These are phyloP conservation scores for Aureobasidium vineae DNA, from an alignment of 2,329 filamentous ascomycete genomes.

Conservation along the genomic window DNA sequence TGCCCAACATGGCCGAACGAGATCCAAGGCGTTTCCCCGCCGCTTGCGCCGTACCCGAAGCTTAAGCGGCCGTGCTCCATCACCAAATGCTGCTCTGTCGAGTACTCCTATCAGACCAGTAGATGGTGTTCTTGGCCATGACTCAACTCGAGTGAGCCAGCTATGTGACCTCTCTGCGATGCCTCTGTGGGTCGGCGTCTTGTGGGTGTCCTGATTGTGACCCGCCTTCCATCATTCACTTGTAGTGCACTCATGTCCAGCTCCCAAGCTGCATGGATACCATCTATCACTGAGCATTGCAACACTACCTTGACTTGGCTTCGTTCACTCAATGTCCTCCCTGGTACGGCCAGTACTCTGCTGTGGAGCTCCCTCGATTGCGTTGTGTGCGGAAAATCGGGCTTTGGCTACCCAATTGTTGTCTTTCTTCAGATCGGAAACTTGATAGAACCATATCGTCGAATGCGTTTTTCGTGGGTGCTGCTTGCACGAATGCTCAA, in stretches of 20 bases:
- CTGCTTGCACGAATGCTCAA: not conserved
- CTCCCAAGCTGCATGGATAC: not conserved
- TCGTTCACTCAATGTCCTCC: not conserved
- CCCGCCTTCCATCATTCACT: conserved; percentile 6
- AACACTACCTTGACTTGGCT: not conserved
- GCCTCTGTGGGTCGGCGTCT: not conserved
- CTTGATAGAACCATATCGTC: not conserved
- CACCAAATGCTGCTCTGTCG: not conserved
- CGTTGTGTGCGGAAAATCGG: not conserved
- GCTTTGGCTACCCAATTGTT: not conserved
- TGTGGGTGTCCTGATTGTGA: not conserved
- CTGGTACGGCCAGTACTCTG: not conserved
- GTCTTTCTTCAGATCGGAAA: not conserved
- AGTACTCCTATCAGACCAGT: not conserved
- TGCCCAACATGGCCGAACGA: conserved; percentile 9
- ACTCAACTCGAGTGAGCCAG: not conserved
- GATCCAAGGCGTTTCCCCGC: conserved; percentile 23
- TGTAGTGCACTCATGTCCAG: not conserved
- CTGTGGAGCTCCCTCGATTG: not conserved
- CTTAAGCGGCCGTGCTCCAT: conserved; percentile 13
- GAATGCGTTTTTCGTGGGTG: not conserved
- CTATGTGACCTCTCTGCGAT: not conserved
- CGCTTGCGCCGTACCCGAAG: conserved; percentile 20
- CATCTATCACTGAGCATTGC: not conserved
- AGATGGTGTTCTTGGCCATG: not conserved